Evolutionary conservation across 306 rosid species (phyloP).

Genomic region (Arachis stenosperma): DNA sequence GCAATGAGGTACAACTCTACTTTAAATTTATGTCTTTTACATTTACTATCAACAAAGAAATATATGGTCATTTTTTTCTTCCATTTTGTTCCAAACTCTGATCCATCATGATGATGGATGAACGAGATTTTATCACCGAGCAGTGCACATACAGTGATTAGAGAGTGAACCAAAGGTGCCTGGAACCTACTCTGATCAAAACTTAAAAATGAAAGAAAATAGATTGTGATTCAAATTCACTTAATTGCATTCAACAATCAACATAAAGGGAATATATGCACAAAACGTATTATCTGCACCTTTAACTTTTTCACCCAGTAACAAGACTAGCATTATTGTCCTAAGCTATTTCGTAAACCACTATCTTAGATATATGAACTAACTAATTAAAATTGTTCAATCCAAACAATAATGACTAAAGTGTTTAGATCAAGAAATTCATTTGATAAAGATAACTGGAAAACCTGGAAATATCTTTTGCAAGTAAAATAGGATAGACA

Average conservation of each 20-base stretch:
- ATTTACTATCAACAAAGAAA: not conserved
- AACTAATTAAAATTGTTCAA: too few relatives aligned
- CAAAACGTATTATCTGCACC: too few relatives aligned
- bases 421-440: conserved; percentile 20
- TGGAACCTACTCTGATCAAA: conserved; percentile 1
- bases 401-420: conserved; percentile 9
- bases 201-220: too few relatives aligned
- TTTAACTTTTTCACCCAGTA: too few relatives aligned
- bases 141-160: too few relatives aligned
- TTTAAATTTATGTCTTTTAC: not conserved
- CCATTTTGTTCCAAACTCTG: conserved; percentile 17
- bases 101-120: conserved; percentile 12
- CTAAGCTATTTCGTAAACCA: too few relatives aligned
- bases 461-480: conserved; percentile 96
- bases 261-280: too few relatives aligned
- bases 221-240: too few relatives aligned
- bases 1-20: not conserved
- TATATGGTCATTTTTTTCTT: not conserved
- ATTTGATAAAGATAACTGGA: conserved; percentile 23
- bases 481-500: conserved; percentile 90
- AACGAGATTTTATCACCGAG: not conserved
- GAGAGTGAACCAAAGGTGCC: not conserved
- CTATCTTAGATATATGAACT: too few relatives aligned
- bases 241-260: too few relatives aligned
- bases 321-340: too few relatives aligned